These are phyloP conservation scores for Thalassiosira gravida DNA, from an alignment of 352 stramenopile genomes.

Conservation along the genomic window DNA sequence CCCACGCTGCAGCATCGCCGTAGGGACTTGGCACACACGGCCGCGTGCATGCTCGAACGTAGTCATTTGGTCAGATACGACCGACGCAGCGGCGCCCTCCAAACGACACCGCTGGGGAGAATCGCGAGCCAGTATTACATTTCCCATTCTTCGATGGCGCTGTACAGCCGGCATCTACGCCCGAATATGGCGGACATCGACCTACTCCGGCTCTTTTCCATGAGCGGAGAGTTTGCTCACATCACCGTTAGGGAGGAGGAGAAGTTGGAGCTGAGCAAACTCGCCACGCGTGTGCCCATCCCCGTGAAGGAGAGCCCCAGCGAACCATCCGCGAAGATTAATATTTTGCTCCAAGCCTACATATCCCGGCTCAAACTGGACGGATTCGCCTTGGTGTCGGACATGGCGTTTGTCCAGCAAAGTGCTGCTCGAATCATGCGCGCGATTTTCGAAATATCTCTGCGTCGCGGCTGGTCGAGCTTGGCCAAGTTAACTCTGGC, in stretches of 20 bases:
- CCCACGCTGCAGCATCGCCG: conserved; percentile 93
- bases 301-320: conserved; percentile 95
- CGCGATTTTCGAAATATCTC: conserved; percentile 97
- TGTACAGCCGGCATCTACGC: conserved; percentile 98
- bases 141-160: conserved; percentile 95
- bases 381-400: conserved; percentile 96
- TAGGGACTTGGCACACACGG: conserved; percentile 95
- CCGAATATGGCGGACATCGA: conserved; percentile 99
- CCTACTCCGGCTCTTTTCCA: conserved; percentile 96
- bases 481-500: conserved; percentile 93
- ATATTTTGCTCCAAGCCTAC: conserved; percentile 98
- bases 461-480: conserved; percentile 94
- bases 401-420: conserved; percentile 99
- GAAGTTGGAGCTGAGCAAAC: conserved; percentile 96
- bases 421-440: conserved; percentile 97
- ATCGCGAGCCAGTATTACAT: conserved; percentile 99
- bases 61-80: conserved; percentile 98
- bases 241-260: conserved; percentile 98
- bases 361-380: conserved; percentile 97
- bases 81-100: conserved; percentile 91
- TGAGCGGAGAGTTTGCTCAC: conserved; percentile 98
- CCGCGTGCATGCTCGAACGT: conserved; percentile 94
- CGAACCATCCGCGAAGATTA: conserved; percentile 95
- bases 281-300: conserved; percentile 96
- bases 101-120: conserved; percentile 95